Conservation (phyloP, 2,329 filamentous ascomycete genomes). For the Sclerotinia minor region DNA sequence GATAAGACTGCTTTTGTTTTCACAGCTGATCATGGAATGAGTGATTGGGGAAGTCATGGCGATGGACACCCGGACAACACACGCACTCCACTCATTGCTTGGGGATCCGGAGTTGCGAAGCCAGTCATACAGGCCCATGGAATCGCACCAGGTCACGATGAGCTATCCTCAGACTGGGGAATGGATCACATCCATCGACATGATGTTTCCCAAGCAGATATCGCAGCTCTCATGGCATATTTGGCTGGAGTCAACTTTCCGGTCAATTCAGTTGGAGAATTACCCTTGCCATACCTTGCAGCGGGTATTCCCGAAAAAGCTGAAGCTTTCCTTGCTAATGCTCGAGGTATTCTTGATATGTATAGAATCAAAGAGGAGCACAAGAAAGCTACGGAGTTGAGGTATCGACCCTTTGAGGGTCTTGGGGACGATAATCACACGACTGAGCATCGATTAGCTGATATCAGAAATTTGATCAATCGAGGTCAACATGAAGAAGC, state of each 20-base stretch:
- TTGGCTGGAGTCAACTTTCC: constrained; percentile 85
- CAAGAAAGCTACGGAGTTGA: constrained; percentile 73
- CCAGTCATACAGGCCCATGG: constrained; percentile 59
- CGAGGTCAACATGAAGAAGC: constrained; percentile 69
- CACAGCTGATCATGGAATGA: constrained; percentile 98
- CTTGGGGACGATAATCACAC: constrained; percentile 68
- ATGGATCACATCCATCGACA: constrained; percentile 78
- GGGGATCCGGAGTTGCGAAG: constrained; percentile 86
- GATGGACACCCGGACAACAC: constrained; percentile 98
- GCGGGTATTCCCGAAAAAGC: constrained; percentile 76
- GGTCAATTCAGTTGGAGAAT: constrained; percentile 91
- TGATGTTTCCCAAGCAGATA: constrained; percentile 90
- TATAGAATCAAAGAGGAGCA: constrained; percentile 89
- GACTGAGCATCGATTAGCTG: constrained; percentile 64
- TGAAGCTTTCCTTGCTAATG: constrained; percentile 79
- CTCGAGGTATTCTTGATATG: constrained; percentile 87
- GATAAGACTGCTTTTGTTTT: constrained; percentile 92
- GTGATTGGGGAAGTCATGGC: constrained; percentile 97
- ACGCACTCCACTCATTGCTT: constrained; percentile 85
- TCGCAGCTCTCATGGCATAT: constrained; percentile 94
- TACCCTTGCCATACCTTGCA: constrained; percentile 80
- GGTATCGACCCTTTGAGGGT: constrained; percentile 73
- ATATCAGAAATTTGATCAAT: constrained; percentile 68
- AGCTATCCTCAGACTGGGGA: constrained; percentile 87
- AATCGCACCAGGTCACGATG: constrained; percentile 79